A percentile compares a stretch with the other conserved stretches of the same genome.
phyloP scores from a whole-genome alignment of 306 rosid species.

The Cyamopsis tetragonoloba region DNA sequence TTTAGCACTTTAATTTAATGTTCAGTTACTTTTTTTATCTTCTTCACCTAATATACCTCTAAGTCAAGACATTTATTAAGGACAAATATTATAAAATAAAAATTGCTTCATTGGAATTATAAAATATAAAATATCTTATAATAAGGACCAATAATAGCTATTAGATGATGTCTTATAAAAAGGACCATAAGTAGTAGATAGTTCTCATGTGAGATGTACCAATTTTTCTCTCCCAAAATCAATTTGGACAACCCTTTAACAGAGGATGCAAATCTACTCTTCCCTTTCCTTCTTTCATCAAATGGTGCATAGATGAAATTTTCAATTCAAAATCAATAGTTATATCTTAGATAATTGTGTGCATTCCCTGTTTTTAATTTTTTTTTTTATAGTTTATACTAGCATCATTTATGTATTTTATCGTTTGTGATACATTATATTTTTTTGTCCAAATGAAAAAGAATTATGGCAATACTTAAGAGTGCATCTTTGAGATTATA shows the following conservation, averaged over 20 bases:
- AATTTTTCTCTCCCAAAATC: background rate
- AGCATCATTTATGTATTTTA: background rate
- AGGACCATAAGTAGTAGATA: no score
- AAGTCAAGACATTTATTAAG: no score
- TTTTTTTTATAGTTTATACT: background rate
- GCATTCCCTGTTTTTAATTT: background rate
- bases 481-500: background rate
- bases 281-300: background rate
- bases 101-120: no score
- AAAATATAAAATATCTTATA: no score
- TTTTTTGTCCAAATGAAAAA: background rate
- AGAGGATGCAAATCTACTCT: background rate
- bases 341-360: background rate
- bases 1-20: no score
- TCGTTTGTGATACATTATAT: background rate
- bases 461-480: background rate
- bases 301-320: background rate
- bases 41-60: no score
- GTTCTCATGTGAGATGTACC: background rate
- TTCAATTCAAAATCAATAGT: background rate
- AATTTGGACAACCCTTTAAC: conserved; percentile 11
- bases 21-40: no score
- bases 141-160: no score
- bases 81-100: no score
- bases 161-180: no score